Evolutionary conservation across 305 asterid species (phyloP).

Genomic region (Caryopteris hybrid): DNA sequence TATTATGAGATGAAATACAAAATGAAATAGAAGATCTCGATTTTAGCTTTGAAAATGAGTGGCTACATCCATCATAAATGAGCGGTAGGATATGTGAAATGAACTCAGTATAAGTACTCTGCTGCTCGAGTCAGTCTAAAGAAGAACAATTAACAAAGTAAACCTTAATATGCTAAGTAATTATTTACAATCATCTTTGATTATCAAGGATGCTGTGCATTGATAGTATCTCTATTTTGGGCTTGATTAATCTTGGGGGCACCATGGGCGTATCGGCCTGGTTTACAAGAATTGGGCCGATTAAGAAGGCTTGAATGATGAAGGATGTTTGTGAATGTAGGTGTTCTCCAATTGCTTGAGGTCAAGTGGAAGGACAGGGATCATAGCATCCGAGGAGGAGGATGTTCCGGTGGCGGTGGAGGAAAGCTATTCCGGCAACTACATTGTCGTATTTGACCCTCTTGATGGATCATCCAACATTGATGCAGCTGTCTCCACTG

Average conservation of each 20-base stretch:
- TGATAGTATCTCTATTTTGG: no score
- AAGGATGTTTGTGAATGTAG: constrained; percentile 25
- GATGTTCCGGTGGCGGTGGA: constrained; percentile 98
- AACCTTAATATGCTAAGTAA: no score
- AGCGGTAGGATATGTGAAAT: not conserved
- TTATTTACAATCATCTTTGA: no score
- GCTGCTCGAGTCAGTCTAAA: no score
- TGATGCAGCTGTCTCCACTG: constrained; percentile 95
- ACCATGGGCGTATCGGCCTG: not conserved
- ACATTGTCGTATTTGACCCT: constrained; percentile 93
- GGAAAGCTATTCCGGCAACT: constrained; percentile 95
- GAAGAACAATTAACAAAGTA: not conserved
- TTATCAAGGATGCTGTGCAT: no score
- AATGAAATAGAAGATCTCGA: no score
- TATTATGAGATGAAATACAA: no score
- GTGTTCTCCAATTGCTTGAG: constrained; percentile 81
- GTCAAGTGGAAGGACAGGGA: constrained; percentile 96
- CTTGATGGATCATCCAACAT: constrained; percentile 96
- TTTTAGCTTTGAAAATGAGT: no score
- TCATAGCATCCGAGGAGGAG: constrained; percentile 97
- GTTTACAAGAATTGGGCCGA: not conserved
- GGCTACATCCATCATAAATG: no score
- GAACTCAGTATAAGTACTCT: not conserved
- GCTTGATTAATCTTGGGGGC: no score
- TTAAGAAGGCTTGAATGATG: not conserved